Base-by-base conservation (phyloP, 108 stramenopile genomes). In the Cyclotella choctawhatcheeana region DNA sequence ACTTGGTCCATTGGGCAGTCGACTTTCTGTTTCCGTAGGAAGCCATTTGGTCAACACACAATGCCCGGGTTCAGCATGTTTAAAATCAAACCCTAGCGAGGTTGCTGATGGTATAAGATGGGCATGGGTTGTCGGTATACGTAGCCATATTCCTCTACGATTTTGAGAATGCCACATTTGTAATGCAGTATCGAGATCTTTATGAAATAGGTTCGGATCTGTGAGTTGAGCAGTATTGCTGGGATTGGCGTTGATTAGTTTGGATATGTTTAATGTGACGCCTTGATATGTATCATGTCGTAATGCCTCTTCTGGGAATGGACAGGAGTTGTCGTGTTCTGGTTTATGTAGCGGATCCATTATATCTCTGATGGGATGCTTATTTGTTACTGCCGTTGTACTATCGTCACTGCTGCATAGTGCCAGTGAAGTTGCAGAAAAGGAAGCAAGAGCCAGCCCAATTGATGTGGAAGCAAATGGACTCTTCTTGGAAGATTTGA, bases 121-220 rank as follows among this genome's bases (percentile, higher is more conserved):
- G 12, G 82, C 58, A 32, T 79, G 76, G 13, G 63, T 40, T 17
- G 79, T 82, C 31, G 84, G 86, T 27, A 84, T 76, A 52, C 84
- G 87, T 34, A 94, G 76, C 93, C 93, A 94, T 58, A 94, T 89
- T 5, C 93, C 93, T 45, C 84, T 77, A 0, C 81, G 69, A 3
- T 76, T 69, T 63, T 88, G 67, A 0, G 63, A 33, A 20, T 69
- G 77, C 92, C 91, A 92, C 24, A 61, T 26, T 21, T 66, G 32
- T 18, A 86, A 32, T 6, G 86, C 84, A 47, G 44, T 44, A 18
- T 17, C 61, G 48, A 84, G 35, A 67, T 71, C 31, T 31, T 24
- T 12, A 44, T 65, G 56, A 77, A 86, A 81, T 58, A 60, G 24
- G 25, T 31, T 26, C 20, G 75, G 32, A 40, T 73, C 66, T 3